phyloP scores from a whole-genome alignment of 2,329 filamentous ascomycete species.

The Aspergillus carbonarius region DNA sequence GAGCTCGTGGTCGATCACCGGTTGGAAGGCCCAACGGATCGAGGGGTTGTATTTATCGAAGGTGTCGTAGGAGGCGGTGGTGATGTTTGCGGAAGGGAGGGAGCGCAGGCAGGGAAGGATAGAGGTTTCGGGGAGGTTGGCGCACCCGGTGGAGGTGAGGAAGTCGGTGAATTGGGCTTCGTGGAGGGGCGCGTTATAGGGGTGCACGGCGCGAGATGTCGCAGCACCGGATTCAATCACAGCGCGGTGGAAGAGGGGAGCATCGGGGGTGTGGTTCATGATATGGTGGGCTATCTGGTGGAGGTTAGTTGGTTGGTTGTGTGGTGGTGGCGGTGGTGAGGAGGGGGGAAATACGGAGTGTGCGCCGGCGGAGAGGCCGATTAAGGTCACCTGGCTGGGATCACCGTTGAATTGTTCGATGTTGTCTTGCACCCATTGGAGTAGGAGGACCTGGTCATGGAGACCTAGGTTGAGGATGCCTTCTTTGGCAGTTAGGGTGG shows the following conservation, averaged over 20 bases:
- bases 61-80: constrained; percentile 42
- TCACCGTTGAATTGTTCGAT: constrained; percentile 9
- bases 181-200: constrained; percentile 43
- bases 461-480: constrained; percentile 10
- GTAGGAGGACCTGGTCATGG: constrained; percentile 35
- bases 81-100: constrained; percentile 36
- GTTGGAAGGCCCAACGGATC: constrained; percentile 63
- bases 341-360: constrained; percentile 20
- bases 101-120: constrained; percentile 46
- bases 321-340: neutral
- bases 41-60: constrained; percentile 50
- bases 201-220: constrained; percentile 49
- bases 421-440: constrained; percentile 24
- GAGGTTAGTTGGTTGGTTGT: constrained; percentile 3
- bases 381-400: constrained; percentile 5
- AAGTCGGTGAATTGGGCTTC: constrained; percentile 48
- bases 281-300: constrained; percentile 67
- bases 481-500: constrained; percentile 1
- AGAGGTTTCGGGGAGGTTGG: constrained; percentile 26
- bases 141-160: constrained; percentile 36
- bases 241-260: constrained; percentile 46
- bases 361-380: constrained; percentile 12
- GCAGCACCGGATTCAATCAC: constrained; percentile 50
- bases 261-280: constrained; percentile 45
- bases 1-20: constrained; percentile 63